Percentiles rank a stretch among this genome's conserved stretches.
Conservation (phyloP, 306 rosid genomes). For the Rosa lucieae region DNA sequence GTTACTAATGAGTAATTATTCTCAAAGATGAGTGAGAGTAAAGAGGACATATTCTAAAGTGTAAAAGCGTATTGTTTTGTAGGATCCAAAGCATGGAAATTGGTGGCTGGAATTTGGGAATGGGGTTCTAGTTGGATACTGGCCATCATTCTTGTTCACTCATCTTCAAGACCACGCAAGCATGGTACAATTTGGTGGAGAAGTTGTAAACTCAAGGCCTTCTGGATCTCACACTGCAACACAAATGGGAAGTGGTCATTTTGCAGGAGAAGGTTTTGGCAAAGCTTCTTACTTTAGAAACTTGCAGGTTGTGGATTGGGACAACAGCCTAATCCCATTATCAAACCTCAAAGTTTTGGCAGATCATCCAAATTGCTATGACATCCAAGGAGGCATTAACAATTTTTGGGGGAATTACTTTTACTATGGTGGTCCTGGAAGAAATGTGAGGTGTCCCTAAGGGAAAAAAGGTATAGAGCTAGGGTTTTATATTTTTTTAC, state of each 20-base stretch:
- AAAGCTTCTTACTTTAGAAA: slow-evolving; percentile 88
- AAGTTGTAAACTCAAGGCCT: slow-evolving; percentile 68
- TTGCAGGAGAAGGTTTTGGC: slow-evolving; percentile 80
- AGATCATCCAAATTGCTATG: slow-evolving; percentile 91
- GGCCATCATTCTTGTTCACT: slow-evolving; percentile 88
- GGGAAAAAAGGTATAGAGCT: slow-evolving; percentile 37
- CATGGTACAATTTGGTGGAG: slow-evolving; percentile 95
- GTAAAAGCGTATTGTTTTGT: not conserved
- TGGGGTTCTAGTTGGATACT: slow-evolving; percentile 74
- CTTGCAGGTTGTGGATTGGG: slow-evolving; percentile 91
- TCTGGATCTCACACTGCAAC: slow-evolving; percentile 72
- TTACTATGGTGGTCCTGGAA: slow-evolving; percentile 98
- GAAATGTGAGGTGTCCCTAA: slow-evolving; percentile 83
- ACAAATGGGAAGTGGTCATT: slow-evolving; percentile 96
- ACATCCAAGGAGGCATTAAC: slow-evolving; percentile 87
- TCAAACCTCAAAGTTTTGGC: slow-evolving; percentile 80
- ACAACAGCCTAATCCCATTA: slow-evolving; percentile 69
- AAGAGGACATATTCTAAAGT: slow-evolving; percentile 9
- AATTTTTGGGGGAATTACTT: slow-evolving; percentile 91
- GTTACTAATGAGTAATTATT: not conserved
- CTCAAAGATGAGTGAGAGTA: slow-evolving; percentile 6
- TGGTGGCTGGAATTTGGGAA: slow-evolving; percentile 97
- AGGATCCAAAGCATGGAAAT: slow-evolving; percentile 97
- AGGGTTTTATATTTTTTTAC: slow-evolving; percentile 17
- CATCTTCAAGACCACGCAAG: slow-evolving; percentile 79